phyloP scores from a whole-genome alignment of 768 basidiomycete species.

The Lactarius sp. region DNA sequence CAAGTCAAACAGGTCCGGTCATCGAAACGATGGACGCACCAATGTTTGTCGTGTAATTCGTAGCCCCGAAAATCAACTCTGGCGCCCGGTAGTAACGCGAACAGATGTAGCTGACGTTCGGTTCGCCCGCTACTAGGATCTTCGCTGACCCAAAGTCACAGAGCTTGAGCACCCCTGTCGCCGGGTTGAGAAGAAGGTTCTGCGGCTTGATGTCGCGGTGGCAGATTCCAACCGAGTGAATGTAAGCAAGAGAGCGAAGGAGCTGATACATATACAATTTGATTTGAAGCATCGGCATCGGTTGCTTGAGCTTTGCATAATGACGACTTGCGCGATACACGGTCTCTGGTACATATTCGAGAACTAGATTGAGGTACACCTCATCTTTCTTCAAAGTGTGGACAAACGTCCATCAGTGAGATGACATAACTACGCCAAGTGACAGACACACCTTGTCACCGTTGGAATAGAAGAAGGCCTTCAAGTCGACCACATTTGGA shows the following conservation, averaged over 20 bases:
- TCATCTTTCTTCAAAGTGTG: constrained; percentile 81
- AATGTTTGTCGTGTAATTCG: constrained; percentile 99
- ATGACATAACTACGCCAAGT: neutral
- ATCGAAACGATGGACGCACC: constrained; percentile 47
- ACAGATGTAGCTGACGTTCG: constrained; percentile 99
- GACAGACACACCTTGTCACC: constrained; percentile 83
- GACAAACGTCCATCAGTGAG: neutral
- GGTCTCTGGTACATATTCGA: constrained; percentile 99
- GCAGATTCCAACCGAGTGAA: constrained; percentile 98
- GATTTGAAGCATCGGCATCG: constrained; percentile 99
- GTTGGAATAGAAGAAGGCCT: constrained; percentile 98
- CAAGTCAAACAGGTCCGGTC: neutral
- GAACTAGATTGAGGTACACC: constrained; percentile 97
- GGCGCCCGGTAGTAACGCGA: constrained; percentile 99
- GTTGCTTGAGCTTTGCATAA: constrained; percentile 99
- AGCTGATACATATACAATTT: constrained; percentile 99
- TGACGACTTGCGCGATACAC: constrained; percentile 98
- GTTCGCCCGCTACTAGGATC: constrained; percentile 95
- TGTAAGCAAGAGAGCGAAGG: constrained; percentile 95
- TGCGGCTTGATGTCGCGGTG: constrained; percentile 99
- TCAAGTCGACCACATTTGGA: constrained; percentile 96
- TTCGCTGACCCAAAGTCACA: constrained; percentile 99
- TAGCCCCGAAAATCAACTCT: constrained; percentile 98
- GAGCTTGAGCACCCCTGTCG: constrained; percentile 93
- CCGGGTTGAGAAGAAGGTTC: constrained; percentile 95